These are phyloP conservation scores for Lichina pygmaea DNA, from an alignment of 495 filamentous ascomycete genomes.

Conservation along the genomic window DNA sequence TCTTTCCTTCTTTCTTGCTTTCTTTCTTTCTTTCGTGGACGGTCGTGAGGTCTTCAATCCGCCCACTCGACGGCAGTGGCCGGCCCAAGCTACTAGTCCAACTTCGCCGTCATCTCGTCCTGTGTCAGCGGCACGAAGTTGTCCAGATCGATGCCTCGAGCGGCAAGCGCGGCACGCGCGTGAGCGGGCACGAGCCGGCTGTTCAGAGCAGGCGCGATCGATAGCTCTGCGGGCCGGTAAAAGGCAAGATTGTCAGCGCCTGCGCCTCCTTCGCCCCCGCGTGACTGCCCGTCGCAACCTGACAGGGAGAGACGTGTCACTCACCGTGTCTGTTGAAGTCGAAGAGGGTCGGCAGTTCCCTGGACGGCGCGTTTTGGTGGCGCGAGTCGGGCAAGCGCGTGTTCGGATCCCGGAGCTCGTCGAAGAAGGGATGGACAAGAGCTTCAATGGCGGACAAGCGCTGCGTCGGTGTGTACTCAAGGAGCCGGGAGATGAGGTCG, in stretches of 20 bases:
- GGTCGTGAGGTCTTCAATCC: too few species aligned
- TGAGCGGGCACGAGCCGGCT: slow-evolving; percentile 64
- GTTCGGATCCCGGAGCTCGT: slow-evolving; percentile 71
- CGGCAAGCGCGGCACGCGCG: slow-evolving; percentile 41
- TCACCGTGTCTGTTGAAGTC: slow-evolving; percentile 86
- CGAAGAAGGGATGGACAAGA: slow-evolving; percentile 97
- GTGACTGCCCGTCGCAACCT: slow-evolving; percentile 5
- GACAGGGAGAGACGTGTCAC: slow-evolving; percentile 6
- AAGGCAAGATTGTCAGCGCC: neutral
- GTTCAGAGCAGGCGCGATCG: slow-evolving; percentile 73
- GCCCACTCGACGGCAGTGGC: neutral
- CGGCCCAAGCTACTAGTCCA: slow-evolving; percentile 40
- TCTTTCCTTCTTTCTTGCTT: too few species aligned
- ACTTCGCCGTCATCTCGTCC: slow-evolving; percentile 89
- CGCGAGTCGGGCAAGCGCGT: slow-evolving; percentile 85
- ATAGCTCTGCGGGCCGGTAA: slow-evolving; percentile 42
- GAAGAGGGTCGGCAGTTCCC: slow-evolving; percentile 69
- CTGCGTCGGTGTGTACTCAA: slow-evolving; percentile 94
- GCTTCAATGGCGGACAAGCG: slow-evolving; percentile 82
- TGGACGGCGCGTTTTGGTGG: slow-evolving; percentile 44
- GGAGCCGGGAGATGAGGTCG: slow-evolving; percentile 72
- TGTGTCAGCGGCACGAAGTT: slow-evolving; percentile 75
- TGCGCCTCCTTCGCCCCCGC: too few species aligned
- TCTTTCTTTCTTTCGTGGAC: too few species aligned
- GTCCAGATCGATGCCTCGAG: slow-evolving; percentile 70